Percentiles rank a stretch among this genome's conserved stretches.
phyloP scores from a whole-genome alignment of 2,329 filamentous ascomycete species.

The Verticillium longisporum region DNA sequence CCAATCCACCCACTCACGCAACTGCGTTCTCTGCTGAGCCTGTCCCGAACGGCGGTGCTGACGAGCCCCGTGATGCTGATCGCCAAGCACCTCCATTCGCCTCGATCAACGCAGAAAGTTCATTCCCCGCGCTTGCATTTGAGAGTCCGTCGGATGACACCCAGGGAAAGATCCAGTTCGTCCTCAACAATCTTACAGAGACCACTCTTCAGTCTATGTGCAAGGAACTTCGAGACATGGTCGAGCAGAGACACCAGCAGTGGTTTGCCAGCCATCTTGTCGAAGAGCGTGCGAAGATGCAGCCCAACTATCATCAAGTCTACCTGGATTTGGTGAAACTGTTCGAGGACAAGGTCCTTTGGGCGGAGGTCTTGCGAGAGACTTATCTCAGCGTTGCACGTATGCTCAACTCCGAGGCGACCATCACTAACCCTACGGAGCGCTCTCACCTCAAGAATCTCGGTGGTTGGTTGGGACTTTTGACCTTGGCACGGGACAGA shows the following conservation, averaged over 20 bases:
- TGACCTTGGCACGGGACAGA: conserved; percentile 89
- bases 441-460: conserved; percentile 87
- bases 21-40: conserved; percentile 35
- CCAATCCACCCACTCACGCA: conserved; percentile 26
- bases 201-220: conserved; percentile 82
- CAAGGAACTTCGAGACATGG: conserved; percentile 67
- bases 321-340: conserved; percentile 85
- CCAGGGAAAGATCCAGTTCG: conserved; percentile 91
- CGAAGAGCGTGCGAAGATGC: conserved; percentile 92
- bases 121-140: conserved; percentile 55
- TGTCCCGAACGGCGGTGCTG: conserved; percentile 63
- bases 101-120: conserved; percentile 70
- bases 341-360: conserved; percentile 72
- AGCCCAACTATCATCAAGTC: conserved; percentile 91
- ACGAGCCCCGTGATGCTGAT: conserved; percentile 54
- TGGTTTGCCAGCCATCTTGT: conserved; percentile 97
- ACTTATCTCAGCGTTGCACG: conserved; percentile 82
- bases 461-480: conserved; percentile 83
- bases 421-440: conserved; percentile 77
- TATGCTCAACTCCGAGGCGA: conserved; percentile 85
- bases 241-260: conserved; percentile 78
- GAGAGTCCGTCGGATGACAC: conserved; percentile 79
- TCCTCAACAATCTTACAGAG: conserved; percentile 92
- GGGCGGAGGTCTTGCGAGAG: conserved; percentile 85
- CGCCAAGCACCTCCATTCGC: conserved; percentile 65